These are phyloP conservation scores for Saussurea involucrata DNA, from an alignment of 129 eudicot species.

Conservation along the genomic window DNA sequence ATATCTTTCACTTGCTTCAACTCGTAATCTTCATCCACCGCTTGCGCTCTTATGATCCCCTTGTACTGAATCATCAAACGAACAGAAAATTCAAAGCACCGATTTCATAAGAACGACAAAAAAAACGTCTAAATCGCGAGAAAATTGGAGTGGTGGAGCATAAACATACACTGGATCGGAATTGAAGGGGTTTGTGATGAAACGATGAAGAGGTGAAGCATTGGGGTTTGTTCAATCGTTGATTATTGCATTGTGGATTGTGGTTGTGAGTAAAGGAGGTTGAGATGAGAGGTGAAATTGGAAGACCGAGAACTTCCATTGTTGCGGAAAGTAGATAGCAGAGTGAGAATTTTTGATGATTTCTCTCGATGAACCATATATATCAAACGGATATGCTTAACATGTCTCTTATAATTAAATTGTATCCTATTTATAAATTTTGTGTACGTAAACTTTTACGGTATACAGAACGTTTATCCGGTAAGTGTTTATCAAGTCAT, in stretches of 20 bases:
- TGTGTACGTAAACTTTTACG: no score
- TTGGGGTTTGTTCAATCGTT: slow-evolving; percentile 14
- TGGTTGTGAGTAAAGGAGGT: neutral
- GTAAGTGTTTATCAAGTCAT: no score
- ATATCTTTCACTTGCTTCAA: slow-evolving; percentile 80
- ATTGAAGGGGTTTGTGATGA: slow-evolving; percentile 13
- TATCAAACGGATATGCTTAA: slow-evolving; percentile 14
- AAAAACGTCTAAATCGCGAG: neutral
- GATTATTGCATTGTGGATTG: slow-evolving; percentile 3
- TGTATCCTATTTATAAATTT: no score
- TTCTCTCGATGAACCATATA: neutral
- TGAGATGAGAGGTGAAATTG: slow-evolving; percentile 37
- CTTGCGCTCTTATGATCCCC: slow-evolving; percentile 54
- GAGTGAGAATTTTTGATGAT: neutral
- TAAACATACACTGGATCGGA: slow-evolving; percentile 26
- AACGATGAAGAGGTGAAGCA: slow-evolving; percentile 26
- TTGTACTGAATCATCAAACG: slow-evolving; percentile 28
- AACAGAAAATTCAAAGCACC: neutral
- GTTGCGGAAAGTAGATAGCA: slow-evolving; percentile 20
- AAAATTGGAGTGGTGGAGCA: neutral
- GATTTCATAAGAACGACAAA: neutral
- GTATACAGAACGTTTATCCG: no score
- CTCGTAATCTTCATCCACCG: slow-evolving; percentile 82
- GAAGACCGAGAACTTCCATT: slow-evolving; percentile 50
- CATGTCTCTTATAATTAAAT: no score